These are phyloP conservation scores for Populus simonii DNA, from an alignment of 345 rosid genomes.

Conservation along the genomic window DNA sequence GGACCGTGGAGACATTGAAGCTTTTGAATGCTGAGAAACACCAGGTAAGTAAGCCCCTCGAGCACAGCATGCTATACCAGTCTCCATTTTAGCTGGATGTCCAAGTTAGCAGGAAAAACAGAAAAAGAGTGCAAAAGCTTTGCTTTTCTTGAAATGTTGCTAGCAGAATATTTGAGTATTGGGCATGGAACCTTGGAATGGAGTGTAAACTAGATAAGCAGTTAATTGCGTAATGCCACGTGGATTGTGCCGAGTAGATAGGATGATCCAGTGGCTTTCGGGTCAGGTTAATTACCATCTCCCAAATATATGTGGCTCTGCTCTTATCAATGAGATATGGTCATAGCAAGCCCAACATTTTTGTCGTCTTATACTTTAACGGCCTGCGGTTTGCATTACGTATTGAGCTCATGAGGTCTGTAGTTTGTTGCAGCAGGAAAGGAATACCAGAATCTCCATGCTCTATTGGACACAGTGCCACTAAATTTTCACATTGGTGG, in stretches of 20 bases:
- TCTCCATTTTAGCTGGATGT: constrained; percentile 49
- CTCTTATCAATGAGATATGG: constrained; percentile 17
- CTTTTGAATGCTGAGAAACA: constrained; percentile 67
- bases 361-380: background rate
- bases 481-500: background rate
- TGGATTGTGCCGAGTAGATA: constrained; percentile 30
- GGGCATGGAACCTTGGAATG: constrained; percentile 7
- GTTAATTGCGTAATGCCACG: constrained; percentile 32
- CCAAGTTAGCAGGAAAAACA: background rate
- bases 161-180: background rate
- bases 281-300: constrained; percentile 32
- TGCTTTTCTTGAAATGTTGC: background rate
- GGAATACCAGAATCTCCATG: background rate
- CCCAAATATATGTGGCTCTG: constrained; percentile 45
- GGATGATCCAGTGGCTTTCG: constrained; percentile 17
- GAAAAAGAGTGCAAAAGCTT: background rate
- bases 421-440: background rate
- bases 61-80: constrained; percentile 57
- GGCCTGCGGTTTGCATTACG: background rate
- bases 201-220: constrained; percentile 38
- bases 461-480: background rate
- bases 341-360: background rate
- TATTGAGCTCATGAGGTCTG: background rate
- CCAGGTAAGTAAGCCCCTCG: constrained; percentile 61
- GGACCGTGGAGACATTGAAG: constrained; percentile 53